Evolutionary conservation across 768 basidiomycete species (phyloP).

Genomic region (Suillus clintonianus): DNA sequence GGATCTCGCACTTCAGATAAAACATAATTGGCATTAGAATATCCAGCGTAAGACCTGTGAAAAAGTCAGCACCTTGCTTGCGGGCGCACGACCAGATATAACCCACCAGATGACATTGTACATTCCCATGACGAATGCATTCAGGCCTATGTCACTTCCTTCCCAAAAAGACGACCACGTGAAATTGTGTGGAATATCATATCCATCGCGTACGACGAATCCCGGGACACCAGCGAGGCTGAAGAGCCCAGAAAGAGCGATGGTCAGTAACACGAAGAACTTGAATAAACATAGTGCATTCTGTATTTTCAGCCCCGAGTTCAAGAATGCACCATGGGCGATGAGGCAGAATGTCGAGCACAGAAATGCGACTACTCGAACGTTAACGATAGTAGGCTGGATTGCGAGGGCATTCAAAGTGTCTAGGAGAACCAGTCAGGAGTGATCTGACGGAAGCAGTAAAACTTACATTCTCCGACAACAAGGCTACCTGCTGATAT

Average conservation of each 20-base stretch:
- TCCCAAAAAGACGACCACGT: conserved; percentile 65
- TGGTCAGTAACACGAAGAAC: conserved; percentile 49
- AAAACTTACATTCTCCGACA: conserved; percentile 66
- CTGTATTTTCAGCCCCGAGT: conserved; percentile 62
- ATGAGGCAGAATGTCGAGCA: conserved; percentile 59
- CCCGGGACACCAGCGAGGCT: conserved; percentile 50
- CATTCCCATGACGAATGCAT: conserved; percentile 63
- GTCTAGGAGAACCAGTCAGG: conserved; percentile 42
- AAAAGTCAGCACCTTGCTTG: not conserved
- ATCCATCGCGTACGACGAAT: conserved; percentile 50
- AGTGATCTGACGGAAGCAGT: not conserved
- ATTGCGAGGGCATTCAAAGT: conserved; percentile 54
- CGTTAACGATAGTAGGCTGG: conserved; percentile 44
- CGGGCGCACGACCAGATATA: not conserved
- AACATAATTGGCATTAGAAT: conserved; percentile 74
- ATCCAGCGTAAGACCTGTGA: conserved; percentile 69
- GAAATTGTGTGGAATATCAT: conserved; percentile 58
- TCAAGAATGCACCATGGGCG: conserved; percentile 55
- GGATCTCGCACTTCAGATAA: conserved; percentile 73
- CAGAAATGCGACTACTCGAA: conserved; percentile 54
- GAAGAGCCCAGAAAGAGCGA: conserved; percentile 56
- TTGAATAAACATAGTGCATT: conserved; percentile 66
- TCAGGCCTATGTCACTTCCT: conserved; percentile 54
- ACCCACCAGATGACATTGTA: conserved; percentile 72
- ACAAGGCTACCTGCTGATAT: conserved; percentile 62